Base-by-base conservation (phyloP, 2,329 filamentous ascomycete genomes). In the Epichloe brachyelytri region DNA sequence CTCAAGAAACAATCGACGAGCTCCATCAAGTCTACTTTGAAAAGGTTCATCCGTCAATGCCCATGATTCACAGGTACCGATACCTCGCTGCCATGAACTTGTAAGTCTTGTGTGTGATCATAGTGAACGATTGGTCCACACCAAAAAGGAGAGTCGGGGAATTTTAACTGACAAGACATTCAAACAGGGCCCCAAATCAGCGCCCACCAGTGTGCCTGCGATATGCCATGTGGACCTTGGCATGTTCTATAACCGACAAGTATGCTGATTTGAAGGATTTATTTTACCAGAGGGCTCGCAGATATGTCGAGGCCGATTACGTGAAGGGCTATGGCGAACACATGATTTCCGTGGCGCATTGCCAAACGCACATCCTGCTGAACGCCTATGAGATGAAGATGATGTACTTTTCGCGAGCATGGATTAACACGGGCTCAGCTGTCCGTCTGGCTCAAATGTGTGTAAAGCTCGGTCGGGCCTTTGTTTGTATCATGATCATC, bases 371-470 rank as follows among this genome's bases (percentile, higher is more conserved):
- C 76, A 74, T 82, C 26, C 71, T 97, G 19, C 75, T 94, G 46
- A 80, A 83, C 5, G 82, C 79, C 0, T 96, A 95, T 60, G 93
- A 98, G 66, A 97, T 96, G 73, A 95, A 91, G 69, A 86, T 87
- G 77, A 95, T 97, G 87, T 94, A 89, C 65, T 97, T 97, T 59
- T 91, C 93, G 1, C 76, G 93, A 57, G 93, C 93, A 1, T 97
- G 93, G 93, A 81, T 95, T 71, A 96, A 87, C 58, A 85, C 87
- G 3, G 93, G 91, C 20, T 77, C 86, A 54, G 85, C 85, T 4
- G 80, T 85, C n/a, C 79, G 91, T 48, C 68, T 97, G 50, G 80
- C 80, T 48, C 85, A 95, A 61, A 96, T 97, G 91, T 82, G 64
- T 65, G 77, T 65, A 30, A 10, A 30, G 30, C 30, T 30, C 30